Base-by-base conservation (phyloP, 108 stramenopile species). In the Discostella pseudostelligera region DNA sequence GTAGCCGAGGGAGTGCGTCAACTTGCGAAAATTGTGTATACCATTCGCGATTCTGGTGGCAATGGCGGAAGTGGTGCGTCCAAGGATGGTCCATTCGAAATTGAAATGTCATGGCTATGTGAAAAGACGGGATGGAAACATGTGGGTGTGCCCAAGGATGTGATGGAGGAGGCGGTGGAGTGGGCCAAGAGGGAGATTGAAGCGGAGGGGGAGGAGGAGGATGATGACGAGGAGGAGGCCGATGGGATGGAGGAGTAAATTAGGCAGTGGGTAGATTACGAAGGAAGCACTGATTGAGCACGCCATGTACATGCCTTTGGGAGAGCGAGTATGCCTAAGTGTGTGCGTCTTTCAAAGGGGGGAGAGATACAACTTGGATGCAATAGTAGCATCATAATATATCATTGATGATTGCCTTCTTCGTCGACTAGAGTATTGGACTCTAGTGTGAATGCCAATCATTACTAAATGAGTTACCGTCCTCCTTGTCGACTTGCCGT, bases 21-120 rank as follows among this genome's bases (percentile, higher is more conserved):
- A 67, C 72, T 97, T 48, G 90, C 92, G 48, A 90, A 85, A 80
- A 98, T 99, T 62, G 76, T 99, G 43, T 86, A 95, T 67, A 67
- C 90, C 35, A 68, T 98, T 19, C 94, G 94, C 67, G 92, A 97
- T 64, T 91, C 87, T 57, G 71, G 32, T 32, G 32, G 32, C 3
- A 32, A 5, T 32, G 32, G 32, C 5, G 4, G 32, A 32, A 32
- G 32, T 32, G 32, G 32, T 32, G 4, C 12, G n/a, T 43, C 81
- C 26, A 98, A 98, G 87, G 97, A 98, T 70, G 99, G 99, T 83
- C 97, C 98, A 8, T 95, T 99, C 70, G 96, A 97, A 69, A 60
- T 98, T 42, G 99, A 99, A 70, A 83, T 97, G 78, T 88, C 87
- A 40, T 99, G 98, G 98, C 72, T 98, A 53, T 88, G 87, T 61